A percentile compares a stretch with the other conserved stretches of the same genome.
Evolutionary conservation across 2,329 filamentous ascomycete species (phyloP).

Genomic region (Phaeomoniella chlamydospora): DNA sequence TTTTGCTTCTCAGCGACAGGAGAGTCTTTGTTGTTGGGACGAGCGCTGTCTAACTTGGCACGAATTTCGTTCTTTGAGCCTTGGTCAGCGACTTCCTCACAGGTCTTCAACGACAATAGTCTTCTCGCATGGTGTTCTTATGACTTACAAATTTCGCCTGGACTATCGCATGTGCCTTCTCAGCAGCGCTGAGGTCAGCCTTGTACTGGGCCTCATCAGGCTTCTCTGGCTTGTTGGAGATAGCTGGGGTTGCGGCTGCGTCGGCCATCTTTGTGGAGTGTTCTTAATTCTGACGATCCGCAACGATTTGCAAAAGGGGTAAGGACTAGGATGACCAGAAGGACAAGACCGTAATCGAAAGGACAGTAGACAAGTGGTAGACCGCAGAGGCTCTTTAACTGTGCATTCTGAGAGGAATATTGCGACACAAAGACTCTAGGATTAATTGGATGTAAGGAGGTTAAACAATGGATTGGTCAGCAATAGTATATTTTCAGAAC

Average conservation of each 20-base stretch:
- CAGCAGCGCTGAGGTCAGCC: constrained; percentile 59
- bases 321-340: constrained; percentile 2
- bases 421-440: no score
- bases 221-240: constrained; percentile 54
- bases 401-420: constrained; percentile 2
- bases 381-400: constrained; percentile 2
- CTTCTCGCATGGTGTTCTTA: no score
- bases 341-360: constrained; percentile 3
- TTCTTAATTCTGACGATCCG: no score
- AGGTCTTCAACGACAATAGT: no score
- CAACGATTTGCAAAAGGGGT: no score
- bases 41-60: constrained; percentile 53
- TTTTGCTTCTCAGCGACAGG: constrained; percentile 70
- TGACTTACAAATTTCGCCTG: constrained; percentile 53
- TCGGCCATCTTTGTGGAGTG: constrained; percentile 19
- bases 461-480: no score
- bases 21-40: constrained; percentile 69
- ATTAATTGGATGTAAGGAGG: no score
- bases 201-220: constrained; percentile 81
- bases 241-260: constrained; percentile 16
- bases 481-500: no score
- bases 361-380: constrained; percentile 4
- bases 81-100: no score
- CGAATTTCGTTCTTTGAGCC: not conserved
- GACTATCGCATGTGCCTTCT: constrained; percentile 71